Percentiles rank a stretch among this genome's conserved stretches.
Conservation (phyloP, 2,329 filamentous ascomycete species). For the Nectriaceae sp. region DNA sequence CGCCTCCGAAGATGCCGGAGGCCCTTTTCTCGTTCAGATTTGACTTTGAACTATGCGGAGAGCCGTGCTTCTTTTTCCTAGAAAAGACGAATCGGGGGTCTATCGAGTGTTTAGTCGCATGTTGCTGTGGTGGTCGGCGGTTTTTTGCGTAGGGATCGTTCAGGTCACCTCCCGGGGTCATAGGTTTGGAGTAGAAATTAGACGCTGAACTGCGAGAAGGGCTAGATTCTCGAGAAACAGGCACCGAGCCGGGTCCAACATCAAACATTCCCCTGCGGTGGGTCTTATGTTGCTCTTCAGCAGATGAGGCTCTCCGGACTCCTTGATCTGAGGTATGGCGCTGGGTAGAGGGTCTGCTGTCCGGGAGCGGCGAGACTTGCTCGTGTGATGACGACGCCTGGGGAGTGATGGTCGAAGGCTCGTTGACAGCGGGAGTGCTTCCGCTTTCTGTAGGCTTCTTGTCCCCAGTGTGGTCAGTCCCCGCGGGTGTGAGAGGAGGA, state of each 20-base stretch:
- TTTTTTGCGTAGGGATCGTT: constrained; percentile 88
- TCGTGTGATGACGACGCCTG: constrained; percentile 64
- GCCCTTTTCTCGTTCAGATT: constrained; percentile 57
- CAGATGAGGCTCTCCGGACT: constrained; percentile 44
- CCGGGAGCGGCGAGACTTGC: constrained; percentile 44
- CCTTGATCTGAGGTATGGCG: constrained; percentile 46
- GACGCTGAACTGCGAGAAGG: constrained; percentile 65
- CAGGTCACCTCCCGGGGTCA: constrained; percentile 75
- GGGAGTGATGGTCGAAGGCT: constrained; percentile 61
- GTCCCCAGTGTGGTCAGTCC: constrained; percentile 53
- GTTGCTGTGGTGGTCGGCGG: constrained; percentile 70
- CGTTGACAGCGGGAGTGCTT: constrained; percentile 40
- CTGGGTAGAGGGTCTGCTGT: constrained; percentile 42
- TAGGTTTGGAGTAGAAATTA: constrained; percentile 69
- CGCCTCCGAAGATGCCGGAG: constrained; percentile 40
- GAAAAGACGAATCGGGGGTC: constrained; percentile 86
- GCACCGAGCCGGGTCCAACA: constrained; percentile 53
- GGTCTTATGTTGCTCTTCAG: constrained; percentile 39
- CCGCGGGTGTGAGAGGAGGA: constrained; percentile 85
- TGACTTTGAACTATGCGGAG: constrained; percentile 54
- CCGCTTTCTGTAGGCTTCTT: constrained; percentile 37
- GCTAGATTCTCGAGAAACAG: constrained; percentile 62
- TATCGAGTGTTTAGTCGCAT: constrained; percentile 62
- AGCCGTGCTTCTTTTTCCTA: constrained; percentile 67
- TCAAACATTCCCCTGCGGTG: constrained; percentile 60